A percentile compares a stretch with the other conserved stretches of the same genome.
These are phyloP conservation scores for Fusarium sp. DNA, from an alignment of 2,329 filamentous ascomycete genomes.

Conservation along the genomic window DNA sequence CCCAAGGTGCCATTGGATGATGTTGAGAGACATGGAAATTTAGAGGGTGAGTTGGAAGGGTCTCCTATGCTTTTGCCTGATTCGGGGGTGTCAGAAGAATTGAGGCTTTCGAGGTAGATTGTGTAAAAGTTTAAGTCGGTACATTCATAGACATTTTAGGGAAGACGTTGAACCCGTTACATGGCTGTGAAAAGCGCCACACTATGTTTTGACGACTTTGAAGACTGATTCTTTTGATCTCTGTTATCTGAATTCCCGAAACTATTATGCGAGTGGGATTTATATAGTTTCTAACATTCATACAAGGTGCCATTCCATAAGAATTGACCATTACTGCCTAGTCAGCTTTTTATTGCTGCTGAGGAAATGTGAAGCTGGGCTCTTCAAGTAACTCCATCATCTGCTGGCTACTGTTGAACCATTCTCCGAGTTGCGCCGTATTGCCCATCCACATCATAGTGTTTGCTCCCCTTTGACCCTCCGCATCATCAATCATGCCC, in stretches of 20 bases:
- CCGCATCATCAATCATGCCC: conserved; percentile 20
- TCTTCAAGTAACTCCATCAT: conserved; percentile 55
- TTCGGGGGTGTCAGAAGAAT: conserved; percentile 44
- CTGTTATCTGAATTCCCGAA: too few relatives aligned
- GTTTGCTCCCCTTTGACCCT: conserved; percentile 39
- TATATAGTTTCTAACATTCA: too few relatives aligned
- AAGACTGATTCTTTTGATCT: neutral
- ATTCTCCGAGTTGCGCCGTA: conserved; percentile 54
- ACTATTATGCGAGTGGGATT: neutral
- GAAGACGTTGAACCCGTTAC: neutral
- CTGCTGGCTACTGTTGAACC: conserved; percentile 56
- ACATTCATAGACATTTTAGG: neutral
- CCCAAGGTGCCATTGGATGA: conserved; percentile 48
- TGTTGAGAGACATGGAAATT: conserved; percentile 51
- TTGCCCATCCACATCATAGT: conserved; percentile 55
- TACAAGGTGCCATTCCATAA: neutral
- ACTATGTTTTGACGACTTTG: neutral
- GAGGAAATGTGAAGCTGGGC: conserved; percentile 44
- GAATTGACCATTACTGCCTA: neutral
- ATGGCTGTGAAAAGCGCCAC: neutral
- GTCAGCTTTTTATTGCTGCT: conserved; percentile 1
- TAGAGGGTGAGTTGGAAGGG: conserved; percentile 52
- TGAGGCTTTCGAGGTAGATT: conserved; percentile 33
- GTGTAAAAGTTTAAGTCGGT: neutral
- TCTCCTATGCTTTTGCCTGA: conserved; percentile 57